Conservation (phyloP, 1,139 yeast genomes). For the Taiozyma sp. region DNA sequence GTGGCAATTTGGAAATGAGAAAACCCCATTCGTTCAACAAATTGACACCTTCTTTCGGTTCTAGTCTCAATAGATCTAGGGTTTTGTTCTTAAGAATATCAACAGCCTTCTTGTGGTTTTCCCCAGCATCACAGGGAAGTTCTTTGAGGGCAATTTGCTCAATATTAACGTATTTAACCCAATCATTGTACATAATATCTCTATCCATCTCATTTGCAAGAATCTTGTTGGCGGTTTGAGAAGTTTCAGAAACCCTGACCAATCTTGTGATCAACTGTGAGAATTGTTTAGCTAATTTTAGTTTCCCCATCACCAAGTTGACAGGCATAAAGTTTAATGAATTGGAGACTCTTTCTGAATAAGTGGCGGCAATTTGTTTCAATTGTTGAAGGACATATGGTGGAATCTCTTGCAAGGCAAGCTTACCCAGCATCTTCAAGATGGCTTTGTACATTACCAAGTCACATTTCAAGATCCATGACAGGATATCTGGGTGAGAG, state of each 20-base stretch:
- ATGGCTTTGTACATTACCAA: conserved; percentile 54
- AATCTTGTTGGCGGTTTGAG: conserved; percentile 49
- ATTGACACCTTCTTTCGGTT: conserved; percentile 17
- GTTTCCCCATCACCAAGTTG: conserved; percentile 45
- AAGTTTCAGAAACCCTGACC: conserved; percentile 56
- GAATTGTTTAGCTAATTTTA: conserved; percentile 54
- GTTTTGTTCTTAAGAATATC: conserved; percentile 41
- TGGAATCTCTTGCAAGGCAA: conserved; percentile 62
- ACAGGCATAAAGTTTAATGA: conserved; percentile 45
- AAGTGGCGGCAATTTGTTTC: conserved; percentile 40
- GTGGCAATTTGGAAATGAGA: conserved; percentile 42
- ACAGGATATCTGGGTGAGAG: conserved; percentile 41
- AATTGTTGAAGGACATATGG: conserved; percentile 47
- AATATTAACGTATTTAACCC: conserved; percentile 50
- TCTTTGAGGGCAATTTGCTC: conserved; percentile 48
- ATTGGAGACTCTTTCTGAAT: conserved; percentile 35
- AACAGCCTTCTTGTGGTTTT: conserved; percentile 31
- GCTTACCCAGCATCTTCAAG: conserved; percentile 60
- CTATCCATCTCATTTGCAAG: conserved; percentile 44
- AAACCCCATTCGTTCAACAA: conserved; percentile 33
- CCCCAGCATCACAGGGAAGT: conserved; percentile 42
- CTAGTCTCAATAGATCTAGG: conserved; percentile 31
- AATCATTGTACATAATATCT: conserved; percentile 52
- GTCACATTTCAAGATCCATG: conserved; percentile 71
- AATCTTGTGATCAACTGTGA: conserved; percentile 52